These are phyloP conservation scores for Sparassis latifolia DNA, from an alignment of 1,284 basidiomycete genomes.

Conservation along the genomic window DNA sequence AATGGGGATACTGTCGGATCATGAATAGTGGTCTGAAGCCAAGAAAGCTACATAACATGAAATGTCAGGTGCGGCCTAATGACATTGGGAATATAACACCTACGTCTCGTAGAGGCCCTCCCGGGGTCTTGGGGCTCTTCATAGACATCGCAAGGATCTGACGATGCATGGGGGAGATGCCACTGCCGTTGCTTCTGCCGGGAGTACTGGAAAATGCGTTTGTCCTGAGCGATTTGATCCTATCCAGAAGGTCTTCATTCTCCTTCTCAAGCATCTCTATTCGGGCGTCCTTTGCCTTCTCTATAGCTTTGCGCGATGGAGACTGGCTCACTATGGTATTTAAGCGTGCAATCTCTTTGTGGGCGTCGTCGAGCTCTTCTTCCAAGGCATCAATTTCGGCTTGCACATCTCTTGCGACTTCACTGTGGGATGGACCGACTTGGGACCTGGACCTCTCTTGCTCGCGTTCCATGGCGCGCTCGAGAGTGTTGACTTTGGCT, in stretches of 20 bases:
- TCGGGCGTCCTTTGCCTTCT: conserved; percentile 64
- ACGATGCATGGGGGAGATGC: conserved; percentile 66
- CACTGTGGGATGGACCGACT: conserved; percentile 25
- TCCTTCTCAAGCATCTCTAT: conserved; percentile 73
- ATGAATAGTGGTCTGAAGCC: conserved; percentile 53
- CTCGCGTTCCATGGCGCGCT: conserved; percentile 51
- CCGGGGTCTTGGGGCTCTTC: conserved; percentile 67
- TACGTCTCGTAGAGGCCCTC: conserved; percentile 71
- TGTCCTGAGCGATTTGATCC: conserved; percentile 51
- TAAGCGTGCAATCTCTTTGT: conserved; percentile 74
- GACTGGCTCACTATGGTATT: conserved; percentile 64
- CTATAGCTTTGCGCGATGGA: conserved; percentile 68
- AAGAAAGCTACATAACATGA: conserved; percentile 48
- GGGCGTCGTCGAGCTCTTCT: conserved; percentile 72
- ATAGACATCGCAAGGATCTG: conserved; percentile 63
- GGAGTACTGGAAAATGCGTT: conserved; percentile 45
- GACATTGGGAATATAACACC: conserved; percentile 18
- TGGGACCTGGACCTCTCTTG: conserved; percentile 31
- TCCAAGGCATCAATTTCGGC: conserved; percentile 59
- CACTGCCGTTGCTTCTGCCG: conserved; percentile 45
- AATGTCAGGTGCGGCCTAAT: background rate
- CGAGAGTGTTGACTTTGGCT: conserved; percentile 44
- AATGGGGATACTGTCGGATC: conserved; percentile 52
- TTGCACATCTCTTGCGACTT: conserved; percentile 34
- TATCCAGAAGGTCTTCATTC: conserved; percentile 65